phyloP scores from a whole-genome alignment of 176 grass and related monocot genomes.

The Oryza nivara region DNA sequence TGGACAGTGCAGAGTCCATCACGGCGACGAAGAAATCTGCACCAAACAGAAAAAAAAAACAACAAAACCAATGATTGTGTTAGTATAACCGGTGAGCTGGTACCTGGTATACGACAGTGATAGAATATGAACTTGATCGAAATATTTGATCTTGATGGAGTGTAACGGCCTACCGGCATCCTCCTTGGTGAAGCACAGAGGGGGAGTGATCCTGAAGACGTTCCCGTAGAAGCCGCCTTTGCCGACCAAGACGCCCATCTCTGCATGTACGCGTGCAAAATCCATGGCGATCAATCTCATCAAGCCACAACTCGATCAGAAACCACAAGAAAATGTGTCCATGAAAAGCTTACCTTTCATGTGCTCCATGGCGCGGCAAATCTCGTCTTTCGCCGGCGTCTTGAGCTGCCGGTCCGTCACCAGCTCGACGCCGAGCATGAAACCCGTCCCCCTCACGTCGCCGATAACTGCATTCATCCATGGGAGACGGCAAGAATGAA shows the following conservation, averaged over 20 bases:
- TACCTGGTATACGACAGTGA: background rate
- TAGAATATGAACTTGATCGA: background rate
- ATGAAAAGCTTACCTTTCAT: slow-evolving; percentile 68
- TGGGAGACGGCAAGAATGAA: background rate
- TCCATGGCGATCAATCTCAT: background rate
- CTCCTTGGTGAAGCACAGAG: slow-evolving; percentile 91
- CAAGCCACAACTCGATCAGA: background rate
- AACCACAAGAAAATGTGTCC: background rate
- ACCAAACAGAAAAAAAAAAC: background rate
- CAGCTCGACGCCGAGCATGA: slow-evolving; percentile 96
- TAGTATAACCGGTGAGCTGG: too few species aligned
- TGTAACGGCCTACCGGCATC: slow-evolving; percentile 60
- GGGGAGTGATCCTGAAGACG: slow-evolving; percentile 97
- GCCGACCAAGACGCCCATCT: slow-evolving; percentile 91
- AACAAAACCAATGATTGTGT: background rate
- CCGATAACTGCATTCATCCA: slow-evolving; percentile 67
- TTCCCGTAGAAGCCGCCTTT: slow-evolving; percentile 96
- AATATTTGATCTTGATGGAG: background rate
- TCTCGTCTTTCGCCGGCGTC: slow-evolving; percentile 82
- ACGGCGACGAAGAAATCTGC: slow-evolving; percentile 85
- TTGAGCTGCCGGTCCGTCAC: slow-evolving; percentile 76
- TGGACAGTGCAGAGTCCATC: slow-evolving; percentile 84
- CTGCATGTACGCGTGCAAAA: slow-evolving; percentile 33
- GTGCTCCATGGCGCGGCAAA: slow-evolving; percentile 78
- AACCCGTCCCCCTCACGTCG: slow-evolving; percentile 83